These are phyloP conservation scores for Tephrocybe sp. DNA, from an alignment of 768 basidiomycete genomes.

Conservation along the genomic window DNA sequence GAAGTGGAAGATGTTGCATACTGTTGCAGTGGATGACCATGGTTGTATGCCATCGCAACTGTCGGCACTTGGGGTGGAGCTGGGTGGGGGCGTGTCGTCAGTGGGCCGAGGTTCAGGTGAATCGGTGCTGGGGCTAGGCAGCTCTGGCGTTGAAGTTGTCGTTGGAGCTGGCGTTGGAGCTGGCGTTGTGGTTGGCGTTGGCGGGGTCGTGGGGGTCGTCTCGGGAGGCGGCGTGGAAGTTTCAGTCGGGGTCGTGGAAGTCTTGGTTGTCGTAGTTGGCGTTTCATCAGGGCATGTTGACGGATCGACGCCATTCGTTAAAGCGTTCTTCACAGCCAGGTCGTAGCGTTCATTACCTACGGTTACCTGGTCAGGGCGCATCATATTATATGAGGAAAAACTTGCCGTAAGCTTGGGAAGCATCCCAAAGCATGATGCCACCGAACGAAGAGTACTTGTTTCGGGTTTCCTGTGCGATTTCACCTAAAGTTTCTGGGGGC, in stretches of 20 bases:
- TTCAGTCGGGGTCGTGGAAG: not conserved
- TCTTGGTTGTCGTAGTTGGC: slow-evolving; percentile 1
- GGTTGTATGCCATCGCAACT: slow-evolving; percentile 1
- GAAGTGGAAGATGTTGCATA: not conserved
- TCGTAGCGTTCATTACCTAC: slow-evolving; percentile 59
- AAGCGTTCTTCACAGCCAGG: slow-evolving; percentile 57
- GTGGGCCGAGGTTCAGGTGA: slow-evolving; percentile 1
- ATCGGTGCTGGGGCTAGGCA: not conserved
- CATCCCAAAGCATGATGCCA: slow-evolving; percentile 58
- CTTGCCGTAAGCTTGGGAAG: slow-evolving; percentile 44
- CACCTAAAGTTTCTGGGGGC: slow-evolving; percentile 40
- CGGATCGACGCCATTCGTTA: slow-evolving; percentile 44
- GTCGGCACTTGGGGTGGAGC: not conserved
- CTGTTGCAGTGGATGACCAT: slow-evolving; percentile 3
- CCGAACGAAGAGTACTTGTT: slow-evolving; percentile 61
- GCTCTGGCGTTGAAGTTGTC: not conserved
- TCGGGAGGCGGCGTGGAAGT: no score
- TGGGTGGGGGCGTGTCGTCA: not conserved
- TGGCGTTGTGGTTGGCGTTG: no score
- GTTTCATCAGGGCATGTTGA: not conserved
- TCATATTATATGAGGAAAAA: no score
- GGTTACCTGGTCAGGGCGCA: no score
- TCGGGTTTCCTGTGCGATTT: slow-evolving; percentile 47
- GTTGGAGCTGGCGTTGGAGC: no score
- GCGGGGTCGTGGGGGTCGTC: no score